Evolutionary conservation across 2,329 filamentous ascomycete genomes (phyloP), one percentile per base, ranked within the genome.

Genomic region (Aureobasidium namibiae): DNA sequence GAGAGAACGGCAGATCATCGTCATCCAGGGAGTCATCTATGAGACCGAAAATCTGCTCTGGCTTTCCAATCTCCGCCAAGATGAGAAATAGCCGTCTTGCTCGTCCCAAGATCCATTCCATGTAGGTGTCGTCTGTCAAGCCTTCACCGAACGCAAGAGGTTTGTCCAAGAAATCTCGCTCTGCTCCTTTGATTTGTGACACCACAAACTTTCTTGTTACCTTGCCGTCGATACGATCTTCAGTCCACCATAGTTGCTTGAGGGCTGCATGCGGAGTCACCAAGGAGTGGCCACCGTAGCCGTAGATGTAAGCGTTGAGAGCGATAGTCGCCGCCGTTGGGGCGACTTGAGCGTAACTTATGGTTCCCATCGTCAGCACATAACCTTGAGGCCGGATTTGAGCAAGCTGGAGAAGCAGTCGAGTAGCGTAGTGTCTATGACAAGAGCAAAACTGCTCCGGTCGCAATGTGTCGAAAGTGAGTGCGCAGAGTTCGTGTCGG

Each of bases 1-100:
- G 75, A 4, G 83, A 76, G 49, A 91, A 78, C 5, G 88, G 88
- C 42, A 92, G 75, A 72, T 92, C 88, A 56, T 83, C 80, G 67
- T 92, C 88, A 65, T 88, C 86, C 87, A 87, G 90, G 23, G 85
- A 87, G 67, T 87, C 84, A 71, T 91, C 87, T 60, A 90, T 83
- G 56, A 89, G 78, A 42, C 82, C 82, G 67, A 91, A 91, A 61
- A 91, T 90, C 69, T 87, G 85, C 65, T 88, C 85, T 0, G 87
- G 82, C 11, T 87, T 78, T 33, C 84, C 85, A 24, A 90, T 75
- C 66, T 90, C 87, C 57, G 84, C 78, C 26, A 91, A 76, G 39
- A 89, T 84, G 48, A 92, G 75, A 67, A 90, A 91, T 39, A 90
- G 76, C 48, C 84, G 80, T 67, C 84, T 85, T 7, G 86, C 85